phyloP scores from a whole-genome alignment of 2,329 filamentous ascomycete genomes.

The Penicillium sp. region DNA sequence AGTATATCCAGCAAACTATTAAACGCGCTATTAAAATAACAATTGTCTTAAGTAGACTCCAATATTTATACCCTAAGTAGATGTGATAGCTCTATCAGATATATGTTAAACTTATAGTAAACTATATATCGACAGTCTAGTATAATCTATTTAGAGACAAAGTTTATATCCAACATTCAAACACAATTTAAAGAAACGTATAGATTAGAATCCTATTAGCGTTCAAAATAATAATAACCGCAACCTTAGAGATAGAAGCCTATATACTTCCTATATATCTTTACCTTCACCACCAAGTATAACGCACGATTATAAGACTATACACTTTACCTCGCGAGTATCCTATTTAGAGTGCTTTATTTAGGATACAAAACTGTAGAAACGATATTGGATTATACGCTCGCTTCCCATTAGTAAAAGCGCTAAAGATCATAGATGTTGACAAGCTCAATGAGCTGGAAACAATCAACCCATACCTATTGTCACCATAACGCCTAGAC shows the following conservation, averaged over 20 bases:
- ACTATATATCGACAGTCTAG: conserved; percentile 1
- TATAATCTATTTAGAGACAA: neutral
- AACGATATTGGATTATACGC: neutral
- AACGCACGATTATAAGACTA: neutral
- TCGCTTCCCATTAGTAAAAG: conserved; percentile 8
- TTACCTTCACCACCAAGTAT: neutral
- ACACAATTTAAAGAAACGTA: neutral
- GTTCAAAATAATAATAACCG: neutral
- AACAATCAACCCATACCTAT: conserved; percentile 2
- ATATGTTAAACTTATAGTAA: neutral
- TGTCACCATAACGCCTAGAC: conserved; percentile 20
- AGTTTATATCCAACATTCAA: neutral
- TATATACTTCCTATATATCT: neutral
- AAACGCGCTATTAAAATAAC: neutral
- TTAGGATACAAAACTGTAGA: neutral
- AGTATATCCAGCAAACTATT: neutral
- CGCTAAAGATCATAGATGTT: conserved; percentile 17
- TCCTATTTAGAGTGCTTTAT: neutral
- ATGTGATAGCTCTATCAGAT: conserved; percentile 1
- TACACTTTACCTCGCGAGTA: neutral
- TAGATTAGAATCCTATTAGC: neutral
- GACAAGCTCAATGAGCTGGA: conserved; percentile 20
- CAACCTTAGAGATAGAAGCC: neutral
- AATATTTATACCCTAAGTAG: neutral
- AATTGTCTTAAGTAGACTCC: neutral